Conservation (phyloP, 768 basidiomycete genomes). For the Leccinum obscurum region DNA sequence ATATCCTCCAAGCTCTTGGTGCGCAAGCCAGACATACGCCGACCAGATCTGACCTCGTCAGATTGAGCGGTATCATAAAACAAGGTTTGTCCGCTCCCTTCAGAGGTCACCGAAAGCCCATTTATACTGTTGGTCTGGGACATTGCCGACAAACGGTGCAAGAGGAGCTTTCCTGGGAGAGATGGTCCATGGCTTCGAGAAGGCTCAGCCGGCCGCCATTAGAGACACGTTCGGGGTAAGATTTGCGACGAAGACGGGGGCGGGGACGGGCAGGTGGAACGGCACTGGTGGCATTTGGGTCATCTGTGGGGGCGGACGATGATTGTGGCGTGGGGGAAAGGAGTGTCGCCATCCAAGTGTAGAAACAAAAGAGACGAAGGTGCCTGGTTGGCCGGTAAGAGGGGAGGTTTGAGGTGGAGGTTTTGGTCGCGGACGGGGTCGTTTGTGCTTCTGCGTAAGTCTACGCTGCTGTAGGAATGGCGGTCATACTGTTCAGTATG, state of each 20-base stretch:
- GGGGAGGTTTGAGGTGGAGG: conserved; percentile 19
- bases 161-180: conserved; percentile 20
- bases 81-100: conserved; percentile 27
- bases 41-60: neutral
- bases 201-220: conserved; percentile 27
- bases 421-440: conserved; percentile 20
- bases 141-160: conserved; percentile 3
- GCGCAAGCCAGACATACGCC: conserved; percentile 1
- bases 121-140: conserved; percentile 13
- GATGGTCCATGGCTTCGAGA: conserved; percentile 28
- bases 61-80: conserved; percentile 26
- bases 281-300: neutral
- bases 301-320: neutral
- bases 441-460: conserved; percentile 11
- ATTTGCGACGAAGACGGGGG: conserved; percentile 19
- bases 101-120: conserved; percentile 26
- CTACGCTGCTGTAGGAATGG: conserved; percentile 1
- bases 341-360: conserved; percentile 18
- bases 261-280: conserved; percentile 16
- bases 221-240: conserved; percentile 26
- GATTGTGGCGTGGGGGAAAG: neutral
- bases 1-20: conserved; percentile 29
- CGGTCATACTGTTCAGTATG: too few relatives aligned
- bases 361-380: conserved; percentile 25
- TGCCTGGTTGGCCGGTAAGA: conserved; percentile 15